Evolutionary conservation across 2,329 filamentous ascomycete genomes (phyloP).

Genomic region (Chrysoporthe cubensis): DNA sequence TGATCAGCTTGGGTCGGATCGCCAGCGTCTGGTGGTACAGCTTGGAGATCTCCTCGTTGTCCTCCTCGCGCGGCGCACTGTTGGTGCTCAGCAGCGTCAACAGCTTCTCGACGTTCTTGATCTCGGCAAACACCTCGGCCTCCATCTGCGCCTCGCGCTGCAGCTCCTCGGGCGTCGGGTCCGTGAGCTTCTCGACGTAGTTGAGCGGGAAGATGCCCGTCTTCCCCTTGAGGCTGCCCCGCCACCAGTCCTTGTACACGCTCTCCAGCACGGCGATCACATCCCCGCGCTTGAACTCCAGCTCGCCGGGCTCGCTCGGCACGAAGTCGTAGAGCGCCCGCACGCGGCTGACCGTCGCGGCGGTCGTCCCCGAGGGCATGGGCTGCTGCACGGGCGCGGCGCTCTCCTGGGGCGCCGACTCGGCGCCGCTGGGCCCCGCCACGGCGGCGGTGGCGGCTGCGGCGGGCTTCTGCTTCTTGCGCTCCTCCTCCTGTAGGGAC

Average conservation of each 20-base stretch:
- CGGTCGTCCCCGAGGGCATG: constrained; percentile 82
- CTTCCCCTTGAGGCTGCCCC: constrained; percentile 89
- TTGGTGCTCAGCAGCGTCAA: constrained; percentile 89
- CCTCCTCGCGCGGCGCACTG: constrained; percentile 78
- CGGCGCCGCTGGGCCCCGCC: constrained; percentile 33
- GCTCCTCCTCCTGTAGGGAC: constrained; percentile 85
- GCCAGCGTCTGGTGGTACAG: constrained; percentile 91
- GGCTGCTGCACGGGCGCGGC: constrained; percentile 54
- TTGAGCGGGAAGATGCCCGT: constrained; percentile 98
- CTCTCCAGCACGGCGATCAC: constrained; percentile 97
- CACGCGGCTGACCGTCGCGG: constrained; percentile 93
- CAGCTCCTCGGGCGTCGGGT: constrained; percentile 91
- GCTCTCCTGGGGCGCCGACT: constrained; percentile 42
- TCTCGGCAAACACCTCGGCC: constrained; percentile 67
- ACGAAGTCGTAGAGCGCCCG: constrained; percentile 93
- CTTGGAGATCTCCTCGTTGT: constrained; percentile 97
- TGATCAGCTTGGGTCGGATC: constrained; percentile 95
- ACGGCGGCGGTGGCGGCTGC: constrained; percentile 41
- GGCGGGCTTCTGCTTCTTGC: constrained; percentile 51
- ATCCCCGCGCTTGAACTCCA: constrained; percentile 96
- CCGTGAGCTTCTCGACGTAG: constrained; percentile 96
- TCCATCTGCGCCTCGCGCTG: constrained; percentile 97
- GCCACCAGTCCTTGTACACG: constrained; percentile 99
- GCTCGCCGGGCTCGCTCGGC: constrained; percentile 89
- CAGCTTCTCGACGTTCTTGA: constrained; percentile 69